These are phyloP conservation scores for Rosa hybrid DNA, from an alignment of 331 rosid genomes.

Conservation along the genomic window DNA sequence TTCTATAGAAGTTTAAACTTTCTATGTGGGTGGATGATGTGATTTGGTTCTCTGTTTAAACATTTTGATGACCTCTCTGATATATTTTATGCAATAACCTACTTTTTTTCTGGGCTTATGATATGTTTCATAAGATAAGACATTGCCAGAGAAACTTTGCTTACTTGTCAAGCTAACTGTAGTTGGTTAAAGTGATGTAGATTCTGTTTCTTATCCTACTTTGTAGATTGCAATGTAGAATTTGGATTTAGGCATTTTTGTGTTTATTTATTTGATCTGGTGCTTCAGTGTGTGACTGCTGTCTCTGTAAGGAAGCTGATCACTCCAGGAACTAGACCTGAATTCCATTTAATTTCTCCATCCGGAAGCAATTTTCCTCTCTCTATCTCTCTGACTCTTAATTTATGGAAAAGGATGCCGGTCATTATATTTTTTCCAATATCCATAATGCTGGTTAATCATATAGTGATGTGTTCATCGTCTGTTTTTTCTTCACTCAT, in stretches of 20 bases:
- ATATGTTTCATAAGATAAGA: background rate
- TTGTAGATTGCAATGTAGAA: background rate
- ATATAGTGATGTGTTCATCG: slow-evolving; percentile 11
- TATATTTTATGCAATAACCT: background rate
- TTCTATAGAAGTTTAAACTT: background rate
- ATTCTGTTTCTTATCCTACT: background rate
- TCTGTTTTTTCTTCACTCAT: slow-evolving; percentile 39
- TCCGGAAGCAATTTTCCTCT: slow-evolving; percentile 1
- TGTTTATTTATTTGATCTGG: slow-evolving; percentile 7
- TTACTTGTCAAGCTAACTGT: background rate
- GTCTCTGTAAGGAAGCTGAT: slow-evolving; percentile 14
- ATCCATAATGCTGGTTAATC: slow-evolving; percentile 22
- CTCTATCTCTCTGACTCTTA: slow-evolving; percentile 5
- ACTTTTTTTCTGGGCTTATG: background rate
- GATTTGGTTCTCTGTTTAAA: background rate
- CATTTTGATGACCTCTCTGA: background rate
- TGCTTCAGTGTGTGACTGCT: background rate
- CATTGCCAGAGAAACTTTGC: background rate
- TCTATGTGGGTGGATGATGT: background rate
- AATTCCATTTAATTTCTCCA: background rate
- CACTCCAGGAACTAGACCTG: slow-evolving; percentile 14
- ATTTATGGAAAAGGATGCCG: background rate
- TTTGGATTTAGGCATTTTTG: background rate
- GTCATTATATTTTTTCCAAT: slow-evolving; percentile 2
- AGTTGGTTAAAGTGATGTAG: background rate